Base-by-base conservation (phyloP, 805 yeast genomes). In the Priceomyces melissophilus region DNA sequence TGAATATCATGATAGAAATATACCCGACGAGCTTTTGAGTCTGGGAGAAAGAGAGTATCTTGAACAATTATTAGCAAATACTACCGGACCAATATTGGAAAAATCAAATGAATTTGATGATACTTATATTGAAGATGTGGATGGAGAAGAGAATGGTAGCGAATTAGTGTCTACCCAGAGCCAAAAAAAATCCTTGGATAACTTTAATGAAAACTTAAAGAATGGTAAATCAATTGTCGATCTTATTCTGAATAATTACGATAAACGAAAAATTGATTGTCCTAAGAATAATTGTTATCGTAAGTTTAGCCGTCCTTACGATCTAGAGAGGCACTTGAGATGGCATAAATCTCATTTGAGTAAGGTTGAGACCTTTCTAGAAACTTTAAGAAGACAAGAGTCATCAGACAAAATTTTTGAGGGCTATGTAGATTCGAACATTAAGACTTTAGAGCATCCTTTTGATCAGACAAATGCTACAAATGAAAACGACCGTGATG, bases 221-320 rank as follows among this genome's bases (percentile, higher is more conserved):
- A 47, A 50, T 15, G 49, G 57, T 37, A 52, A 45, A 17, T 58
- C 69, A 3, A 54, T 66, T 5, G 46, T 73, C 13, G 70, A 62
- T 28, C 47, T 75, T 14, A 54, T 76, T 15, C 56, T 61, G 49
- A 52, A 54, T 13, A 73, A 71, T 49, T 63, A 60, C 32, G 55
- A 61, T 7, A 50, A 57, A 9, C 66, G 67, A 31, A 62, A 49
- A 35, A 52, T 71, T 1, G 39, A 51, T 0, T 83, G 89, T 52
- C 69, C 78, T 0, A 73, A 65, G 44, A 56, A 50, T 3, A 69
- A 69, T 32, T 83, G 90, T 55, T 61, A 61, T 27, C 66, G 87
- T 42, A 63, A 66, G 5, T 83, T 83, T 54, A 67, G 69, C 38
- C 70, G 73, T 44, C 67, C 69, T 0, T 67, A 67, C 48, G 82